Evolutionary conservation across 1,139 yeast species (phyloP), one percentile per base, ranked within the genome.

Genomic region (Diutina catenulata): DNA sequence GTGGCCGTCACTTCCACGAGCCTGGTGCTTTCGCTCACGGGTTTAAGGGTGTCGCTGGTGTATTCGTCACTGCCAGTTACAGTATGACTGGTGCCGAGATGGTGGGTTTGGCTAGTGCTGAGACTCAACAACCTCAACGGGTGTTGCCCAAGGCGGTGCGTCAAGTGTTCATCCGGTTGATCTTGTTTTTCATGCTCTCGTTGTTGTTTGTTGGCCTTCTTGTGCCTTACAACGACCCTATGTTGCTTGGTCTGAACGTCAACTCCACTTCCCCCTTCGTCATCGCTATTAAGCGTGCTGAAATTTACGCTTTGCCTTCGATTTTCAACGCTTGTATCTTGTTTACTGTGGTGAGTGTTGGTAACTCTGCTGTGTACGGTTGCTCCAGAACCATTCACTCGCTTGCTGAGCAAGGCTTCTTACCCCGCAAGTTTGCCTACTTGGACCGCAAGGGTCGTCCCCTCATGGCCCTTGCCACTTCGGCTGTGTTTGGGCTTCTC

Each of bases 51-150:
- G 32, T 27, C 11, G 25, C 21, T 13, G 6, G 25, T 9, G 20
- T 21, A 3, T 36, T 26, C 9, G 32, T 26, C 14, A 19, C 37
- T 11, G 37, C 37, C 11, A n/a, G 20, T 16, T 36, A 25, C 22
- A 18, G 32, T 18, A 25, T 36, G 20, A 15, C 27, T 22, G 37
- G 37, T n/a, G 29, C 26, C 15, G 37, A 36, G 28, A 19, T 36
- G 24, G 32, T 36, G 14, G 37, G 32, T 15, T 26, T 36, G 32
- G 31, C 31, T 5, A 14, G 16, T 7, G 31, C 31, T 11, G 50
- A 47, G 59, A 76, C 94, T 35, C 67, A 66, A 35, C 76, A 81
- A 55, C 94, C 94, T 3, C 40, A 51, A 27, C 48, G 45, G 38
- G 44, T 52, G n/a, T 48, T 51, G 40, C 54, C 54, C 23, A 47